Base-by-base conservation (phyloP, 2,329 filamentous ascomycete genomes). In the Neofusicoccum sp. region DNA sequence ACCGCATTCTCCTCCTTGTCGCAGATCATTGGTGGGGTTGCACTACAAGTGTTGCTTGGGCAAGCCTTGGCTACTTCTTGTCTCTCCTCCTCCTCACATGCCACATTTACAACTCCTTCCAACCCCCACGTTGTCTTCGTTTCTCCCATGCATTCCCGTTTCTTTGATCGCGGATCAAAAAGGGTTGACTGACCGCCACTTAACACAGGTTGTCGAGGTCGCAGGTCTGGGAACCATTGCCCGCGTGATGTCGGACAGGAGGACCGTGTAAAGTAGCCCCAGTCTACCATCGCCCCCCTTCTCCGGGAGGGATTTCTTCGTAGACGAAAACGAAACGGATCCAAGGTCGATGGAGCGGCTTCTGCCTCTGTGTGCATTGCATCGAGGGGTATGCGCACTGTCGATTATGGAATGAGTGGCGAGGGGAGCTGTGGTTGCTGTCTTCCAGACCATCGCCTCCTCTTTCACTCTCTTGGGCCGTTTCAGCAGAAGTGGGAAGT, bases 201-300 rank as follows among this genome's bases (percentile, higher is more conserved):
- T 52, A 64, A 34, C 33, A 61, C 67, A 83, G 85, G 86, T 97
- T 66, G 92, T 98, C 4, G 95, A 99, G 73, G 88, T 97, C 72
- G 92, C 93, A 41, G 95, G 95, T 29, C 83, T 93, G 69, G 95
- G 95, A 48, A 80, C 91, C 77, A 95, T 99, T 78, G 91, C 93
- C 66, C 87, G 95, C 71, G 92, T 92, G 68, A 97, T 99, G 93
- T 95, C 92, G 45, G 95, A 99, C 82, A 91, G 94, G 81, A 89
- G 95, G 73, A 95, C 90, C 71, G 94, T 96, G 70, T 96, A 62
- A 54, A 12, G 33, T 16, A 43, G 11, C 8, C 16, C 11, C 16
- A 8, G 44, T 11, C 44, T 22, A 47, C 22, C 22, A 22, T 22
- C 22, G 22, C 22, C 22, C 22, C 22, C 22, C 22, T 22, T 22